Evolutionary conservation across 1,139 yeast genomes (phyloP).

Genomic region (Eremothecium coryli): DNA sequence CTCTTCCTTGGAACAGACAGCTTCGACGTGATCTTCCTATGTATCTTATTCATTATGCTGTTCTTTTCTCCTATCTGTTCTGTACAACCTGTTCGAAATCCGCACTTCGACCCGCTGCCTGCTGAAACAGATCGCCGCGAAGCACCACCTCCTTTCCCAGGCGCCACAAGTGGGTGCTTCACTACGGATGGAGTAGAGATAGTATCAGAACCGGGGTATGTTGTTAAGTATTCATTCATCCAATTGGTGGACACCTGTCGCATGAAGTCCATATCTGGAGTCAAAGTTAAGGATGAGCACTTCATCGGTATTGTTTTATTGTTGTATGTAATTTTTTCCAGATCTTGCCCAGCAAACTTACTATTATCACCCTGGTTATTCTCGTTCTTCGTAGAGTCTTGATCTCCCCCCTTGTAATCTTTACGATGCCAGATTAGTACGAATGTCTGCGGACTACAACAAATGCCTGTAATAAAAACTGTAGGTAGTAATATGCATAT

Average conservation of each 20-base stretch:
- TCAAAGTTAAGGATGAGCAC: constrained; percentile 28
- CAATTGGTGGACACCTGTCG: constrained; percentile 7
- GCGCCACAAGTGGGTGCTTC: not conserved
- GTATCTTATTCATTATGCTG: constrained; percentile 5
- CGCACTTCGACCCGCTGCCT: not conserved
- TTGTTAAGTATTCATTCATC: constrained; percentile 12
- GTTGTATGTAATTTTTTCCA: not conserved
- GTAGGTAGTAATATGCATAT: too few species aligned
- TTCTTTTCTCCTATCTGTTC: constrained; percentile 1
- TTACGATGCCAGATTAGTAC: too few species aligned
- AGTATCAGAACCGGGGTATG: constrained; percentile 9
- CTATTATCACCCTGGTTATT: too few species aligned
- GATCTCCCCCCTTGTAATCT: too few species aligned
- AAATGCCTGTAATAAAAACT: too few species aligned
- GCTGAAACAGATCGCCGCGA: not conserved
- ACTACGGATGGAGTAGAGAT: constrained; percentile 9
- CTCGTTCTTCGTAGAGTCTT: too few species aligned
- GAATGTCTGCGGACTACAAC: too few species aligned
- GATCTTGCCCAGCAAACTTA: too few species aligned
- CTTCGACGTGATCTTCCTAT: constrained; percentile 6
- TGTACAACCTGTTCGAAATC: not conserved
- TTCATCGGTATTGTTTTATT: constrained; percentile 14
- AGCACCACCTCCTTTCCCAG: not conserved
- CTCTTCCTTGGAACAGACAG: constrained; percentile 6
- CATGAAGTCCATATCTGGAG: constrained; percentile 24